A percentile compares a stretch with the other conserved stretches of the same genome.
Conservation (phyloP, 2,329 filamentous ascomycete genomes). For the Colletotrichum tropicale region DNA sequence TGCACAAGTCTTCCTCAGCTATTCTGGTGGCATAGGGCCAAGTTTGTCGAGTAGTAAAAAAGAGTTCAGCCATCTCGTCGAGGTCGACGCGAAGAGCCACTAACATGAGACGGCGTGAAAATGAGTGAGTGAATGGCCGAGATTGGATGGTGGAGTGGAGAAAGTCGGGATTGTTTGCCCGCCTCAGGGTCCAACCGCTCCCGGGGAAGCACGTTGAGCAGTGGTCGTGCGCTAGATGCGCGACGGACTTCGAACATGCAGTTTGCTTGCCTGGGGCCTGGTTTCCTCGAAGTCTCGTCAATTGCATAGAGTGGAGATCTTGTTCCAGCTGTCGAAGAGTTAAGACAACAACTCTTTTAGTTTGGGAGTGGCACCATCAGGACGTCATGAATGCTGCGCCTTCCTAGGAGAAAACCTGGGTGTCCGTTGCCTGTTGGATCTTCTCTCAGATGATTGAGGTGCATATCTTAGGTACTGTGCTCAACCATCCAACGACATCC, state of each 20-base stretch:
- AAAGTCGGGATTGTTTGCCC: neutral
- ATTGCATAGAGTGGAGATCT: neutral
- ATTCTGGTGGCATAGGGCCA: neutral
- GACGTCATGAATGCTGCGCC: neutral
- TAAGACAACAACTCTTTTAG: neutral
- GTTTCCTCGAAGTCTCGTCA: neutral
- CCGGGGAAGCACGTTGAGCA: constrained; percentile 8
- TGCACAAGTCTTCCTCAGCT: neutral
- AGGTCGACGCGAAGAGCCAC: neutral
- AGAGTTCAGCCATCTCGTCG: neutral
- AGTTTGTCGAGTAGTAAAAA: neutral
- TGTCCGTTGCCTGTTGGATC: neutral
- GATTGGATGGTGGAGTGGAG: neutral
- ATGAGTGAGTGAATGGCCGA: neutral
- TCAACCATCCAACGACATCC: neutral
- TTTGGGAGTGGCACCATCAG: neutral
- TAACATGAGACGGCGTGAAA: constrained; percentile 14
- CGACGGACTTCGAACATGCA: neutral
- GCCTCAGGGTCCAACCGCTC: constrained; percentile 8
- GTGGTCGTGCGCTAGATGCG: neutral
- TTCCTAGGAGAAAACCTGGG: neutral
- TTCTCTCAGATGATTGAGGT: neutral
- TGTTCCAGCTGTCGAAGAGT: neutral
- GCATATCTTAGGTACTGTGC: neutral
- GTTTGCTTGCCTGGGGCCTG: neutral